Percentiles rank a stretch among this genome's conserved stretches.
Conservation (phyloP, 2,329 filamentous ascomycete species). For the Berkeleyomyces rouxiae region DNA sequence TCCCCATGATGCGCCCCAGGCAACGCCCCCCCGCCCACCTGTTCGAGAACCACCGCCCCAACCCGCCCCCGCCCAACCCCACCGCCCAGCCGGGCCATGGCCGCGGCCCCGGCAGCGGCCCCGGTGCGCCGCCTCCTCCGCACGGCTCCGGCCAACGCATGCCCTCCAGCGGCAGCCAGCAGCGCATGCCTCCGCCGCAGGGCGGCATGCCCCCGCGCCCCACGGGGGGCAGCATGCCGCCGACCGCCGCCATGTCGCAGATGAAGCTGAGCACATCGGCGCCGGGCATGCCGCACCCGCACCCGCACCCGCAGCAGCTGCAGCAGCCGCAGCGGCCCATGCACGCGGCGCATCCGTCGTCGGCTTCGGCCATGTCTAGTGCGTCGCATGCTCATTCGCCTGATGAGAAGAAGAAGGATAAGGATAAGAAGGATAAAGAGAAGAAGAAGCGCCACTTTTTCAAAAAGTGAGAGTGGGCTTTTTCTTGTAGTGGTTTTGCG, state of each 20-base stretch:
- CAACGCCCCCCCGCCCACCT: slow-evolving; percentile 74
- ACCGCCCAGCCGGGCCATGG: background rate
- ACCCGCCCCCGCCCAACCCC: slow-evolving; percentile 8
- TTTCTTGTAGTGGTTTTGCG: background rate
- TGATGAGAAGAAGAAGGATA: slow-evolving; percentile 8
- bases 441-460: slow-evolving; percentile 14
- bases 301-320: background rate
- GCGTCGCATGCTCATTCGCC: slow-evolving; percentile 1
- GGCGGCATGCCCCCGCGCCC: slow-evolving; percentile 5
- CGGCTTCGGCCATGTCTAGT: slow-evolving; percentile 11
- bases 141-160: background rate
- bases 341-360: slow-evolving; percentile 11
- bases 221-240: background rate
- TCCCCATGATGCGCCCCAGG: slow-evolving; percentile 66
- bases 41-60: slow-evolving; percentile 42
- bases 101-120: background rate
- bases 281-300: background rate
- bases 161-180: background rate
- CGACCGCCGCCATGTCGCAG: slow-evolving; percentile 9
- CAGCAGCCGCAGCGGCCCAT: background rate
- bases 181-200: background rate
- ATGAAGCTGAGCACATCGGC: slow-evolving; percentile 10
- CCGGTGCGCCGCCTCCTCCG: no score
- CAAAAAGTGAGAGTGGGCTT: slow-evolving; percentile 7
- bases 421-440: slow-evolving; percentile 13